Percentiles rank a stretch among this genome's conserved stretches.
Evolutionary conservation across 495 filamentous ascomycete genomes (phyloP).

Genomic region (Filosporella fistucella): DNA sequence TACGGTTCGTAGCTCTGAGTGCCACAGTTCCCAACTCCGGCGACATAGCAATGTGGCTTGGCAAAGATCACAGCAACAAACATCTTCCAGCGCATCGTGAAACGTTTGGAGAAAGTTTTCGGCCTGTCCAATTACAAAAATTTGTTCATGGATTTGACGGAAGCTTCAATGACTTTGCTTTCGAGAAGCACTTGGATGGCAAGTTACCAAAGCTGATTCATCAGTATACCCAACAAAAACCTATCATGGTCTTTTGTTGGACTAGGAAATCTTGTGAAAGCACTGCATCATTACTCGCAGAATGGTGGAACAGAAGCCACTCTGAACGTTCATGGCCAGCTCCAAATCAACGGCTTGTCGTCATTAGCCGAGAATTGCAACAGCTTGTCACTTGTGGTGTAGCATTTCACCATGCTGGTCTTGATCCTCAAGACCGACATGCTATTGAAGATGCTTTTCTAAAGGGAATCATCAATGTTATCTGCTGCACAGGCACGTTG

Average conservation of each 20-base stretch:
- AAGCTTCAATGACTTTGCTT: constrained; percentile 74
- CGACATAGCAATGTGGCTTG: constrained; percentile 92
- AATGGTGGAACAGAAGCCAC: constrained; percentile 55
- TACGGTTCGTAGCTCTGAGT: constrained; percentile 88
- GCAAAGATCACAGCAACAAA: constrained; percentile 62
- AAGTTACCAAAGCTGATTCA: constrained; percentile 74
- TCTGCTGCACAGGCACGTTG: constrained; percentile 93
- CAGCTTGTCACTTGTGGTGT: constrained; percentile 66
- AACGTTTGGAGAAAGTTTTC: constrained; percentile 86
- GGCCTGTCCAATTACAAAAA: constrained; percentile 84
- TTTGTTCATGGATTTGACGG: constrained; percentile 74
- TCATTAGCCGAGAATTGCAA: constrained; percentile 60
- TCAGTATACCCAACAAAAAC: constrained; percentile 73
- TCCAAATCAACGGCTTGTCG: constrained; percentile 48
- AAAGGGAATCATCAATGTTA: constrained; percentile 73
- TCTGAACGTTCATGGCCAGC: constrained; percentile 64
- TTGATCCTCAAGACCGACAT: constrained; percentile 65
- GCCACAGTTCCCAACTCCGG: constrained; percentile 91
- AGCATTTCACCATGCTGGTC: constrained; percentile 90
- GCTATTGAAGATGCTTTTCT: constrained; percentile 70
- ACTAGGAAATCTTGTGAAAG: constrained; percentile 71
- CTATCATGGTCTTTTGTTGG: constrained; percentile 91
- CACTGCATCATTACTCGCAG: constrained; percentile 71
- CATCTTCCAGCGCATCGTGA: constrained; percentile 67
- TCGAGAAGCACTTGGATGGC: constrained; percentile 73